These are phyloP conservation scores for Chaetomiaceae sp. DNA, from an alignment of 2,329 filamentous ascomycete species.

Conservation along the genomic window DNA sequence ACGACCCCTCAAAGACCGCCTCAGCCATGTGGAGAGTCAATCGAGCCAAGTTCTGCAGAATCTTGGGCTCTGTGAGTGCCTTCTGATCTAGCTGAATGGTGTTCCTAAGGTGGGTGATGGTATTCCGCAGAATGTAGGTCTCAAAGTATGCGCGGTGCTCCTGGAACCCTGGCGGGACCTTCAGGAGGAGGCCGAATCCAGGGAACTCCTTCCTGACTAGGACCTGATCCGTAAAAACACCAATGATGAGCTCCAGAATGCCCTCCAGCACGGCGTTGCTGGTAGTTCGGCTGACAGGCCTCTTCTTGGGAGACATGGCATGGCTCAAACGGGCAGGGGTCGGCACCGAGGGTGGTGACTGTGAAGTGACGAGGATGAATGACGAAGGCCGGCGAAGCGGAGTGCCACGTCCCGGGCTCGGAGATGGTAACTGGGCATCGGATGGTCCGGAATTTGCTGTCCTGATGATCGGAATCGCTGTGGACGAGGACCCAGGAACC, in stretches of 20 bases:
- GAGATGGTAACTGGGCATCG: conserved; percentile 44
- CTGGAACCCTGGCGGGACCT: conserved; percentile 85
- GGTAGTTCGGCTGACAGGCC: conserved; percentile 46
- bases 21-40: conserved; percentile 80
- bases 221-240: conserved; percentile 81
- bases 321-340: conserved; percentile 61
- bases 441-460: conserved; percentile 58
- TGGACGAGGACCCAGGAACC: conserved; percentile 55
- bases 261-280: conserved; percentile 70
- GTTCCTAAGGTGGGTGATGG: conserved; percentile 66
- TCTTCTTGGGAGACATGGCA: conserved; percentile 56
- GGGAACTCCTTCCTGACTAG: conserved; percentile 84
- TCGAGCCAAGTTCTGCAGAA: conserved; percentile 81
- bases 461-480: conserved; percentile 63
- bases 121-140: conserved; percentile 76
- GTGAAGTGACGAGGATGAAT: conserved; percentile 79
- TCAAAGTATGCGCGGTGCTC: conserved; percentile 96
- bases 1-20: conserved; percentile 94
- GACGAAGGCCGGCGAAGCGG: conserved; percentile 78
- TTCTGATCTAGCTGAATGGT: conserved; percentile 68
- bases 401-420: conserved; percentile 46
- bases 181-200: conserved; percentile 79
- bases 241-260: conserved; percentile 71
- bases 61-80: conserved; percentile 71
- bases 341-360: conserved; percentile 54